These are phyloP conservation scores for Phytophthora macrochlamydospora DNA, from an alignment of 352 stramenopile species.

Conservation along the genomic window DNA sequence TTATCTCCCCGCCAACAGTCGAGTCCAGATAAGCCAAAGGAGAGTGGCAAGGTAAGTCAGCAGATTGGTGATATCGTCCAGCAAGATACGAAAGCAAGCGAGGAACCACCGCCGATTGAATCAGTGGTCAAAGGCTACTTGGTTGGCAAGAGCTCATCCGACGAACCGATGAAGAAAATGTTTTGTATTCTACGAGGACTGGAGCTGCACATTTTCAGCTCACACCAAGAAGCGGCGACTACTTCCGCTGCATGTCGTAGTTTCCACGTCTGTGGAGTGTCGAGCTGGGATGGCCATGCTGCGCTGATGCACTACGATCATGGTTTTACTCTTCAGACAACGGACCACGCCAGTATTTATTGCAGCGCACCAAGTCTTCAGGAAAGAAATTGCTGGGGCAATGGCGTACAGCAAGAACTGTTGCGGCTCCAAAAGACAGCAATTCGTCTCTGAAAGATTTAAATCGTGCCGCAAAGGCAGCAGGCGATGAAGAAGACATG, in stretches of 20 bases:
- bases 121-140: constrained; percentile 63
- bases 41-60: not conserved
- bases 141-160: constrained; percentile 49
- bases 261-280: constrained; percentile 47
- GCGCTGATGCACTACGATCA: constrained; percentile 74
- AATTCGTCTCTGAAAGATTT: constrained; percentile 24
- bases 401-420: constrained; percentile 59
- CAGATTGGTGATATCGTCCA: not conserved
- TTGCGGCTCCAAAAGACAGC: constrained; percentile 23
- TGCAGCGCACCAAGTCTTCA: constrained; percentile 66
- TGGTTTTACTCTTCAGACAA: constrained; percentile 71
- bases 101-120: constrained; percentile 8
- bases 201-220: constrained; percentile 48
- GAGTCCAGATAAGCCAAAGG: constrained; percentile 2
- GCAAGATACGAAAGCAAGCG: not conserved
- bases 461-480: constrained; percentile 31
- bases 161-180: constrained; percentile 61
- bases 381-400: constrained; percentile 73
- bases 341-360: constrained; percentile 55
- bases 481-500: constrained; percentile 23
- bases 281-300: constrained; percentile 68
- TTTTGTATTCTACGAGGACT: constrained; percentile 58
- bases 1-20: constrained; percentile 14
- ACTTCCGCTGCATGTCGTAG: constrained; percentile 7
- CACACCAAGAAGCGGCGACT: constrained; percentile 35